A percentile compares a stretch with the other conserved stretches of the same genome.
Conservation (phyloP, 2,329 filamentous ascomycete species). For the Emergomyces africanus region DNA sequence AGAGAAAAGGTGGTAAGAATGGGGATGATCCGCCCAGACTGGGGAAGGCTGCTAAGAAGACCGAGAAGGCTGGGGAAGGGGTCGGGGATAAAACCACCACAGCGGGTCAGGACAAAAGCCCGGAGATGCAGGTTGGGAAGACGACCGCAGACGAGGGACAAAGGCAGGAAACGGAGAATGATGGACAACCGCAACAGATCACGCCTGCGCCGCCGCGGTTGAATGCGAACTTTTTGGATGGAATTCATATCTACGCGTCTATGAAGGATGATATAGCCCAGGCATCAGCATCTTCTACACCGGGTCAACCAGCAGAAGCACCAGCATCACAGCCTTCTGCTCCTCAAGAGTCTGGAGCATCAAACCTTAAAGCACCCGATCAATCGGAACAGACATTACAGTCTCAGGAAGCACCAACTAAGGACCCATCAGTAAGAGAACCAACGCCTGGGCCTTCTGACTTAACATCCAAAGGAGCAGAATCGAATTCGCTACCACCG, state of each 20-base stretch:
- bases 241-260: constrained; percentile 16
- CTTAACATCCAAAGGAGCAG: not conserved
- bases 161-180: not conserved
- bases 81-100: not conserved
- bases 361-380: constrained; percentile 2
- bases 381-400: not conserved
- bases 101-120: not conserved
- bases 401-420: not conserved
- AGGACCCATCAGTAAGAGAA: not conserved
- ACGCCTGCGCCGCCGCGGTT: constrained; percentile 3
- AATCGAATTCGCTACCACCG: not conserved
- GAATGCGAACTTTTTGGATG: constrained; percentile 12
- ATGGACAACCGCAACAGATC: not conserved
- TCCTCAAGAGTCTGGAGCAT: not conserved
- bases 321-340: not conserved
- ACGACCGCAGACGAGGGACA: not conserved
- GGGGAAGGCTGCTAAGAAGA: not conserved
- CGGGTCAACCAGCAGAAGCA: not conserved
- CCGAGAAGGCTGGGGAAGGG: not conserved
- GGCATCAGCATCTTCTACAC: not conserved
- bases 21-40: not conserved
- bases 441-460: constrained; percentile 4
- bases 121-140: not conserved
- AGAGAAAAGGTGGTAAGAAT: constrained; percentile 33
- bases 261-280: constrained; percentile 7